Conservation (phyloP, 306 rosid species). For the Lupinus albus region DNA sequence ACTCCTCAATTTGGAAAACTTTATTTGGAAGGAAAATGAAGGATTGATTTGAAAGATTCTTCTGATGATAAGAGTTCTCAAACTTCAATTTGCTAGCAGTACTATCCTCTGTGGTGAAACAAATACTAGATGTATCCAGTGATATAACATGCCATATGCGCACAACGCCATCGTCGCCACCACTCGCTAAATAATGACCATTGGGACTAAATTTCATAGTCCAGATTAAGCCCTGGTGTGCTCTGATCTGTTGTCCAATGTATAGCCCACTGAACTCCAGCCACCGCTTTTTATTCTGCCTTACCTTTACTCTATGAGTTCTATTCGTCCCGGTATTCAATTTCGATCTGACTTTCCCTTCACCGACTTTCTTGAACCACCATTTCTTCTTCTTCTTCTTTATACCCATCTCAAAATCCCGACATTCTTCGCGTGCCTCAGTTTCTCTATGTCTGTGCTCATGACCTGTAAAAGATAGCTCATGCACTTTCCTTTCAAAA, state of each 20-base stretch:
- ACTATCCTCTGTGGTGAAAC: conserved; percentile 34
- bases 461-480: conserved; percentile 9
- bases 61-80: conserved; percentile 43
- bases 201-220: conserved; percentile 78
- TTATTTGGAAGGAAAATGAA: conserved; percentile 58
- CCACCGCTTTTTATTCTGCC: conserved; percentile 56
- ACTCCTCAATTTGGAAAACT: conserved; percentile 60
- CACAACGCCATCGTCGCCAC: conserved; percentile 83
- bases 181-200: conserved; percentile 70
- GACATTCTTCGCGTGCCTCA: conserved; percentile 42
- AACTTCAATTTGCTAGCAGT: conserved; percentile 34
- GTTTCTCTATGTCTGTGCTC: conserved; percentile 34
- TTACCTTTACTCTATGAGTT: conserved; percentile 48
- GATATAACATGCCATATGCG: conserved; percentile 60
- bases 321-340: conserved; percentile 17
- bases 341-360: conserved; percentile 41
- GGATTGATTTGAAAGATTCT: conserved; percentile 43
- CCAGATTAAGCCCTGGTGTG: conserved; percentile 70
- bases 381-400: conserved; percentile 47
- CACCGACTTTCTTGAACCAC: conserved; percentile 47
- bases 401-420: conserved; percentile 34
- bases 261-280: conserved; percentile 60
- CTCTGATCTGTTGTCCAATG: conserved; percentile 59
- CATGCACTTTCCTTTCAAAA: conserved; percentile 24
- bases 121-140: conserved; percentile 44